Evolutionary conservation across 169 alveolate species (phyloP), one percentile per base, ranked within the genome.

Genomic region (Toxoplasma gondii): DNA sequence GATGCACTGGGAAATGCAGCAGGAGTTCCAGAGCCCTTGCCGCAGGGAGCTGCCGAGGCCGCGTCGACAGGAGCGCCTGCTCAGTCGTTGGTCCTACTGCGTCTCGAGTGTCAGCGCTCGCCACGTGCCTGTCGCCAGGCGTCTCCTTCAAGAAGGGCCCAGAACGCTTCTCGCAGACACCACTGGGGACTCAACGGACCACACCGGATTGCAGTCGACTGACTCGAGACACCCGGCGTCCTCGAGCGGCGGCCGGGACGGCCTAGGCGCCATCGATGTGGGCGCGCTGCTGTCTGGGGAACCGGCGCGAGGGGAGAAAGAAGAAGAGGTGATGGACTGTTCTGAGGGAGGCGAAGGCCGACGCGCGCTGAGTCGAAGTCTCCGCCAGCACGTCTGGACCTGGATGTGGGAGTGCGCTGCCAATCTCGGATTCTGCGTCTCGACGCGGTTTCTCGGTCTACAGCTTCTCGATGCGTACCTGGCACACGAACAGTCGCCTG

Each of bases 361-460:
- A 12, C 27, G 22, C 4, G n/a, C 29, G n/a, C 49, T 38, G 22
- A 38, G 24, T 45, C 86, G 86, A 41, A 10, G 10, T 12, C 1
- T 78, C 22, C 49, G 45, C 10, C 86, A 78, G 39, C 90, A 67
- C 16, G 41, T 45, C 67, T 91, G 94, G 88, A 45, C 36, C 80
- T 91, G 94, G 94, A 58, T 91, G 88, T 91, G 93, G 93, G 88
- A 78, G 70, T 22, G 84, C 70, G 88, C 88, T 1, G 88, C 41
- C 0, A 88, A 41, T 16, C 53, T 90, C 54, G 88, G 88, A 1
- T 90, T 90, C 39, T 90, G 93, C 49, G 49, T 44, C 88, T 1
- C 87, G 49, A 44, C 69, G 38, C 80, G 93, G 31, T 90, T 90
- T 31, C 69, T 78, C 38, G 93, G 84, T n/a, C 29, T 90, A 78